phyloP scores from a whole-genome alignment of 2,329 filamentous ascomycete species.

The Sclerotinia subarctica region DNA sequence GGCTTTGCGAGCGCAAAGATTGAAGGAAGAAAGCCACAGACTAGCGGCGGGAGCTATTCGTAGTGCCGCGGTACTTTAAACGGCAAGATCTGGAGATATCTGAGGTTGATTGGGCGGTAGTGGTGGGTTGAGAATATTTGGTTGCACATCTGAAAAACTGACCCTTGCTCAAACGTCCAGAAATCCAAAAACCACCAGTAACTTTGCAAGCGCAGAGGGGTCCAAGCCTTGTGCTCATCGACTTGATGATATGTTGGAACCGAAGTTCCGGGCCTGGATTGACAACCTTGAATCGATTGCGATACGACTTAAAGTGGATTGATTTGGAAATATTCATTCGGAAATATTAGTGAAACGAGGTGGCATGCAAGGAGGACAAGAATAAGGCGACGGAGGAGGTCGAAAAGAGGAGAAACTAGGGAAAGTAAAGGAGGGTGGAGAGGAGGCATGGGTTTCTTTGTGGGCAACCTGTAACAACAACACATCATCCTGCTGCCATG shows the following conservation, averaged over 20 bases:
- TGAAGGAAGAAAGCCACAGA: not conserved
- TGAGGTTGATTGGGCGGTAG: not conserved
- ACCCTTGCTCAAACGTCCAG: not conserved
- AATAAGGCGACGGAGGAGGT: too few species aligned
- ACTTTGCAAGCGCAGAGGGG: not conserved
- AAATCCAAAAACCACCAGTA: not conserved
- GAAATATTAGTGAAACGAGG: too few species aligned
- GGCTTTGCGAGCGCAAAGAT: not conserved
- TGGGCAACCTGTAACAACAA: not conserved
- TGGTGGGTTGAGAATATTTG: not conserved
- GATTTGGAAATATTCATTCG: too few species aligned
- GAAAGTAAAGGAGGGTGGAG: too few species aligned
- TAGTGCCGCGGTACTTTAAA: not conserved
- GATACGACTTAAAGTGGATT: too few species aligned
- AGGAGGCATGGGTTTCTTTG: not conserved
- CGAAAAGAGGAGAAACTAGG: not conserved
- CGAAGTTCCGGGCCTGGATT: too few species aligned
- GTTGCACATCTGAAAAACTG: slow-evolving; percentile 1
- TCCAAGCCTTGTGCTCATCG: not conserved
- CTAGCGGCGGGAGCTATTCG: not conserved
- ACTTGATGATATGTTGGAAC: too few species aligned
- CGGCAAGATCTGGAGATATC: not conserved
- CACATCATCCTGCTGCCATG: too few species aligned
- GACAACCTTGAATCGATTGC: too few species aligned
- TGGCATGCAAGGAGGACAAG: too few species aligned